Base-by-base conservation (phyloP, 73 alveolate species). In the Blepharisma stoltei region DNA sequence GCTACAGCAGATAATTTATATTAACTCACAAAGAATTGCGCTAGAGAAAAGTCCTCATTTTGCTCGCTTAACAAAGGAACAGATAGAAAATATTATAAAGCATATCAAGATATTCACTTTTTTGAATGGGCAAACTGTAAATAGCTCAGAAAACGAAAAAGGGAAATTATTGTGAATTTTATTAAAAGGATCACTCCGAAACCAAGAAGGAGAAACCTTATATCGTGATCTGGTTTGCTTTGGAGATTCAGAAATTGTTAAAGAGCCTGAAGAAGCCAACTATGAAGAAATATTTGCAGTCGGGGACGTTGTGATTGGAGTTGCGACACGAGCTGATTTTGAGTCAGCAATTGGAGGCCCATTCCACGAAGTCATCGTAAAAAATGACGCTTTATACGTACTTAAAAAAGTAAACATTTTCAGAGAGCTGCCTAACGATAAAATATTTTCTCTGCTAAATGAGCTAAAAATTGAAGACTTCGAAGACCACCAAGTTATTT, bases 401-500 rank as follows among this genome's bases (percentile, higher is more conserved):
- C 77, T 83, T 45, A 83, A 60, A 67, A 20, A 67, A 46, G 91
- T 83, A 0, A 76, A 81, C 6, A 32, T 84, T 45, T 80, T 84
- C 75, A 84, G 68, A 80, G 81, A 52, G 9, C 73, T 84, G n/a
- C 54, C 81, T 47, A 68, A 80, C 25, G 85, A 55, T 0, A 65
- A 84, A 68, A 54, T 84, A 21, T 78, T 55, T 25, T 52, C 49
- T 44, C 79, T 84, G 68, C 60, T 82, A 8, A 21, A 67, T 60
- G 85, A 48, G 55, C 69, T 84, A 0, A 84, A 77, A 84, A 80
- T 70, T 47, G 83, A 78, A 47, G 71, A 85, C 54, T 73, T 73
- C n/a, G 54, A 41, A 6, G 93, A 86, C 54, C 83, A 75, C 20
- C 73, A 89, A 67, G 68, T 73, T 67, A 89, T 91, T 27, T 81